These are phyloP conservation scores for Pseudomassariella vexata DNA, from an alignment of 2,329 filamentous ascomycete species.

Conservation along the genomic window DNA sequence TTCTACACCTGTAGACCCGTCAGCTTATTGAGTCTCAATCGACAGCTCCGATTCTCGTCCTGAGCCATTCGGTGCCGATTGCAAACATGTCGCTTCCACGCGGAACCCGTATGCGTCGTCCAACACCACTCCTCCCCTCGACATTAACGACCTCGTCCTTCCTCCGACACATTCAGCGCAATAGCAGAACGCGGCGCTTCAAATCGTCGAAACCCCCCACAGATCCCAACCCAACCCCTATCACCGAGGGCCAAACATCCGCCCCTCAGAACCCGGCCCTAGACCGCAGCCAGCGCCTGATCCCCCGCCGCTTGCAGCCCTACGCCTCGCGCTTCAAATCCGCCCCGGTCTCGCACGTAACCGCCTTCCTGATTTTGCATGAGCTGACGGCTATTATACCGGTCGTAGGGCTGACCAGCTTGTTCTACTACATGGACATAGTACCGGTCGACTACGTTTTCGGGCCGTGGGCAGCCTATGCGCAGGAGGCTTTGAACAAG, in stretches of 20 bases:
- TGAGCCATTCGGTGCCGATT: too few species aligned
- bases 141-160: too few species aligned
- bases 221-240: slow-evolving; percentile 2
- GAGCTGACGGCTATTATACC: slow-evolving; percentile 85
- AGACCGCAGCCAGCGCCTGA: slow-evolving; percentile 29
- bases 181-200: too few species aligned
- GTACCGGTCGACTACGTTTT: slow-evolving; percentile 55
- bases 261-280: slow-evolving; percentile 33
- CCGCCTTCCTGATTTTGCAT: slow-evolving; percentile 84
- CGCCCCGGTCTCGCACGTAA: slow-evolving; percentile 76
- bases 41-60: too few species aligned
- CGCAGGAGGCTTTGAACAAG: slow-evolving; percentile 59
- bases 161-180: too few species aligned
- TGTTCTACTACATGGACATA: slow-evolving; percentile 77
- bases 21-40: too few species aligned
- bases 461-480: slow-evolving; percentile 42
- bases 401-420: slow-evolving; percentile 64
- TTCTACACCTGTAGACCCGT: too few species aligned
- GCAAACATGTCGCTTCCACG: too few species aligned
- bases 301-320: slow-evolving; percentile 61
- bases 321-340: slow-evolving; percentile 66
- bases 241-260: not conserved
- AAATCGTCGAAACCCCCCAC: slow-evolving; percentile 17
- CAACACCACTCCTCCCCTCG: too few species aligned
- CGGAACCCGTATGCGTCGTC: too few species aligned